Evolutionary conservation across 345 rosid species (phyloP), one percentile per base, ranked within the genome.

Genomic region (Populus deltoides): DNA sequence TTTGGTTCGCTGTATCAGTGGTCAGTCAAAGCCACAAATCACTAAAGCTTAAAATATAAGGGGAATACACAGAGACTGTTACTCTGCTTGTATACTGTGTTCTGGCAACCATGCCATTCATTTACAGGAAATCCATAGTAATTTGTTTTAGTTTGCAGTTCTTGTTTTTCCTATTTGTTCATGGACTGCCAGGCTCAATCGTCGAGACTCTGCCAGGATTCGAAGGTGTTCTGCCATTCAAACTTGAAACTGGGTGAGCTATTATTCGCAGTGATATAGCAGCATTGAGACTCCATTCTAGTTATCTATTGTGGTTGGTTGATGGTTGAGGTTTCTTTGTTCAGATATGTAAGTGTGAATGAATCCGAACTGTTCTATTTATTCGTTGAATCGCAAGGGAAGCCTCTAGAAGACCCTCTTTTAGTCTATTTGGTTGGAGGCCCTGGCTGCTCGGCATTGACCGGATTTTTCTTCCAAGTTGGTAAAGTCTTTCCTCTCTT

Each of bases 371-470:
- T 79, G 9, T 83, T 83, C 77, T 83, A 83, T 75, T 12, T 75
- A 22, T 83, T 83, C 53, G 78, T 79, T 33, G 74, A 79, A 39
- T 79, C 85, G 1, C 80, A 83, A 68, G 72, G 80, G 8, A 76
- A 68, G 1, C 82, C 85, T 6, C 6, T 7, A 49, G 68, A 45
- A 6, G 85, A 83, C 66, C 82, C 82, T 10, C 61, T 83, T 41
- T 12, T 83, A 27, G 31, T 83, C 39, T 83, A 72, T 31, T 25
- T 76, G 66, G 33, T 68, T 22, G 85, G 85, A 11, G 85, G 82
- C 68, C 85, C 85, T 68, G 85, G 80, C 51, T 83, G 85, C 35
- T 79, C 82, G 6, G 78, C 82, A 20, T 29, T 83, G 45, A 79
- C 79, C 25, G 85, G 68, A 7, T 79, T 83, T 68, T 68, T 83